Base-by-base conservation (phyloP, 352 stramenopile species). In the Phytophthora citricola region DNA sequence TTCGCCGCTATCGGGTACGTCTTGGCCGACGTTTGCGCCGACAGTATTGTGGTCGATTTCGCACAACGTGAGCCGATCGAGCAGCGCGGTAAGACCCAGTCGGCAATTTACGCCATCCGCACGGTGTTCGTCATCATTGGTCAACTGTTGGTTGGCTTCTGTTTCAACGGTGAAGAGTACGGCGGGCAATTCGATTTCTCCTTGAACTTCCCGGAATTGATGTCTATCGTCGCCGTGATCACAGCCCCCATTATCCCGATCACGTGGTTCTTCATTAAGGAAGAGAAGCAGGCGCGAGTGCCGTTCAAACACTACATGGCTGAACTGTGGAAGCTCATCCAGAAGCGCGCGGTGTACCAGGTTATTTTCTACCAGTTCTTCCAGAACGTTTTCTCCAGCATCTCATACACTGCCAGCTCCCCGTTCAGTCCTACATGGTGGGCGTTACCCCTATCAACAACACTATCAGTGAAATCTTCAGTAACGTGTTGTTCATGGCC, bases 1-100 rank as follows among this genome's bases (percentile, higher is more conserved):
- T 69, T 84, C 9, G 48, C 86, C 5, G 77, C 81, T 7, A 49
- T 88, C 43, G 81, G 81, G 17, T 90, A 89, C 53, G 71, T 90
- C 27, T 66, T 78, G 48, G 72, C 81, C 2, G 79, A 87, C 44
- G 76, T 88, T 3, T 80, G 79, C n/a, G 63, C 75, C 36, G 81
- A 91, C 66, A 77, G 73, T 50, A 69, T 83, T 47, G 58, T 75
- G 24, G 71, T 79, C 11, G 63, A 78, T 32, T 62, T 75, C 12
- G 70, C 73, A 3, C 73, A 83, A 12, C 63, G 66, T 15, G 75
- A 85, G 51, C 63, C 74, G 0, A 43, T 68, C 2, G 61, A 58
- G 15, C 39, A 51, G 14, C 74, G 73, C 12, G 76, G 76, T 9
- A 71, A 63, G 45, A 75, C 63, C 4, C 77, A 85, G 58, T 76